Conservation (phyloP, 805 yeast genomes). For the Pichia phayaonensis region DNA sequence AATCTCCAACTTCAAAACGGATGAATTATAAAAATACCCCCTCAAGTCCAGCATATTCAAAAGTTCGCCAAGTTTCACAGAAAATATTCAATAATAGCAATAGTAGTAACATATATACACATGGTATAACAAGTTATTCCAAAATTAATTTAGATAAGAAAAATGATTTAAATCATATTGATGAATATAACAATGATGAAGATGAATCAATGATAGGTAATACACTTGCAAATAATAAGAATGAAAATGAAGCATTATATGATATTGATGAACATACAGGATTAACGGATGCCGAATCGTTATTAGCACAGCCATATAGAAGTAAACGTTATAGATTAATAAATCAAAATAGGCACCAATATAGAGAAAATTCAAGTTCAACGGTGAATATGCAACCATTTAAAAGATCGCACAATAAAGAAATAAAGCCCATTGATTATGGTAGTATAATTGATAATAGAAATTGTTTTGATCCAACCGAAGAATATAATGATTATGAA, state of each 20-base stretch:
- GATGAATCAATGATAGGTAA: neutral
- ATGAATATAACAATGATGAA: neutral
- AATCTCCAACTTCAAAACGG: constrained; percentile 6
- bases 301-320: constrained; percentile 16
- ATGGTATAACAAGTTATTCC: neutral
- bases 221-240: neutral
- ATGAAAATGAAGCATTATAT: constrained; percentile 9
- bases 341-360: neutral
- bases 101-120: neutral
- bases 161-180: neutral
- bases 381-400: neutral
- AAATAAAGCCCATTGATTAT: neutral
- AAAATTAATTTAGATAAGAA: neutral
- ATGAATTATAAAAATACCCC: neutral
- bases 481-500: constrained; percentile 6
- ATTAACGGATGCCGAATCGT: constrained; percentile 19
- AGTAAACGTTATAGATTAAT: neutral
- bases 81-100: constrained; percentile 13
- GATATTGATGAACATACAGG: constrained; percentile 10
- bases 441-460: neutral
- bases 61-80: constrained; percentile 25
- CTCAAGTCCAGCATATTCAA: constrained; percentile 15
- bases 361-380: neutral
- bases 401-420: neutral
- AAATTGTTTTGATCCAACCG: constrained; percentile 5